Conservation (phyloP, 2,329 filamentous ascomycete genomes). For the Fusarium sp. region DNA sequence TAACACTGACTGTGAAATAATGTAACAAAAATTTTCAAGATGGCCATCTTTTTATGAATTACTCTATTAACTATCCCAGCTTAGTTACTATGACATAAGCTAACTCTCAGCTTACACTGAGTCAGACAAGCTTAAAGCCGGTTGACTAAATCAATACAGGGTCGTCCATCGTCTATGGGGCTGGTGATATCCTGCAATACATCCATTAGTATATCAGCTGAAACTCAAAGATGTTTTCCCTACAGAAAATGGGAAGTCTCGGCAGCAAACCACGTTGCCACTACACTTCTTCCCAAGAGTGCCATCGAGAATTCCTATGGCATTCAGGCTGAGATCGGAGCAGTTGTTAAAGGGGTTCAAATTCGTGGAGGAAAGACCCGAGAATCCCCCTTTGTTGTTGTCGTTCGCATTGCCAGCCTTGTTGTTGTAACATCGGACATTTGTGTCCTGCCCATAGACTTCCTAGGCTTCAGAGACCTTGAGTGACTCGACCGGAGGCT, state of each 20-base stretch:
- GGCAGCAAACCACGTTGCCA: not conserved
- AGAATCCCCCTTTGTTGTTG: not conserved
- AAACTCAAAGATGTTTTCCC: not conserved
- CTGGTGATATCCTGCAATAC: not conserved
- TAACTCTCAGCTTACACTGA: too few relatives aligned
- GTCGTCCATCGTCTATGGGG: not conserved
- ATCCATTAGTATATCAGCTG: not conserved
- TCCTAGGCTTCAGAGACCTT: not conserved
- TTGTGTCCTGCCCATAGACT: not conserved
- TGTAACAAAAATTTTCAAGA: too few relatives aligned
- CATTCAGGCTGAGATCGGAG: not conserved
- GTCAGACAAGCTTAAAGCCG: not conserved
- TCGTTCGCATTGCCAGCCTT: not conserved
- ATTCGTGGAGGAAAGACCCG: not conserved
- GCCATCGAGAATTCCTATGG: not conserved
- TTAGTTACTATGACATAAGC: not conserved
- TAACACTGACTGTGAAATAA: not conserved
- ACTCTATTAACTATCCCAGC: not conserved
- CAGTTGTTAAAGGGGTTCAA: not conserved
- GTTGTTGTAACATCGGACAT: not conserved
- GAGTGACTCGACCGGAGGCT: not conserved
- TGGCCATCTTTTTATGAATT: not conserved
- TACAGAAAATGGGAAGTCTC: not conserved
- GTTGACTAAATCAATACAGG: not conserved
- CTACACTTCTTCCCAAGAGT: not conserved